These are phyloP conservation scores for Cyberlindnera mrakii DNA, from an alignment of 805 yeast genomes.

Conservation along the genomic window DNA sequence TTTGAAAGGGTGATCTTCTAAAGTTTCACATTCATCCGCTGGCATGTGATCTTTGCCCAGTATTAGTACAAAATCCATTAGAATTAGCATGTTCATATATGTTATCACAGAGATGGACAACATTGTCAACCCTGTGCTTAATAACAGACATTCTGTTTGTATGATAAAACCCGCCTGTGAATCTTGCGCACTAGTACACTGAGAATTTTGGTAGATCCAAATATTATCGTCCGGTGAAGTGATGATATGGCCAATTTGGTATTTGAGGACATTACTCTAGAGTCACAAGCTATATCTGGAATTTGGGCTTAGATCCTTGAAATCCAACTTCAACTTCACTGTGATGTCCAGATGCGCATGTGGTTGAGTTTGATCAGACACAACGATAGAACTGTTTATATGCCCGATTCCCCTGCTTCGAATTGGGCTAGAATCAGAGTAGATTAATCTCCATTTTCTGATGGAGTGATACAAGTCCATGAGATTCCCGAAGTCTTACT, in stretches of 20 bases:
- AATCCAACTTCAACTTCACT: conserved; percentile 19
- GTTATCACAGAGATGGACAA: conserved; percentile 23
- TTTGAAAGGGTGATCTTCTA: conserved; percentile 20
- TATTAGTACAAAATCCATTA: conserved; percentile 21
- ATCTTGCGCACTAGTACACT: conserved; percentile 22
- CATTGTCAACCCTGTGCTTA: conserved; percentile 18
- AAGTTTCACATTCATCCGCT: conserved; percentile 15
- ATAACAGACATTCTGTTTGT: conserved; percentile 17
- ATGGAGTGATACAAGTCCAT: conserved; percentile 22
- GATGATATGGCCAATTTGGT: too few species aligned
- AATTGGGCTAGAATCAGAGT: too few species aligned
- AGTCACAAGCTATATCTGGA: conserved; percentile 19
- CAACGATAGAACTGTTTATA: background rate
- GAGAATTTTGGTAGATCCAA: conserved; percentile 12
- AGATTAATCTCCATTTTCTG: background rate
- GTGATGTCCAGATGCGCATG: conserved; percentile 16
- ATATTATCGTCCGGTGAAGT: conserved; percentile 2
- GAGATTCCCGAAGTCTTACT: conserved; percentile 15
- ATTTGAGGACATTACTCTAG: background rate
- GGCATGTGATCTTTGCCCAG: conserved; percentile 18
- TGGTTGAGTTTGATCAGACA: conserved; percentile 3
- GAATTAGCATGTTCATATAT: conserved; percentile 22
- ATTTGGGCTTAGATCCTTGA: conserved; percentile 12
- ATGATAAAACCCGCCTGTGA: conserved; percentile 22
- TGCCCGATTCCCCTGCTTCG: too few species aligned